phyloP scores from a whole-genome alignment of 2,329 filamentous ascomycete genomes.

The Chalaropsis ovoidea region DNA sequence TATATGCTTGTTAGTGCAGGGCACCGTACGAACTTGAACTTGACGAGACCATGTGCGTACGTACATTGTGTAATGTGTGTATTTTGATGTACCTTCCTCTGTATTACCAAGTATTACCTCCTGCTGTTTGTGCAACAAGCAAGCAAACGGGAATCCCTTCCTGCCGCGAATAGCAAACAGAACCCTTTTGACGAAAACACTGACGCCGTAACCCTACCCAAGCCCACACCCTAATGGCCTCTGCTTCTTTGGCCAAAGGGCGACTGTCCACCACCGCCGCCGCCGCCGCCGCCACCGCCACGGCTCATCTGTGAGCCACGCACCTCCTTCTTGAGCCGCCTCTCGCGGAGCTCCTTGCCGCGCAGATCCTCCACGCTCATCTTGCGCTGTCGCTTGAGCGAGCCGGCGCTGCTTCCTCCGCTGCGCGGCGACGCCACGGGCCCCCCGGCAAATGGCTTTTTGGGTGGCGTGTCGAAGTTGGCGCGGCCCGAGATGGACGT shows the following conservation, averaged over 20 bases:
- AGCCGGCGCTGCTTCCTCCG: conserved; percentile 12
- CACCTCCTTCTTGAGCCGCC: conserved; percentile 55
- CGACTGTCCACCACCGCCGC: conserved; percentile 19
- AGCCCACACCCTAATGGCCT: not conserved
- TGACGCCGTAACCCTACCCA: not conserved
- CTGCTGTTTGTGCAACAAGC: not conserved
- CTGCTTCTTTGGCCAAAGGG: conserved; percentile 11
- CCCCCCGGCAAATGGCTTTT: conserved; percentile 21
- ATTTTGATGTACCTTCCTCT: too few relatives aligned
- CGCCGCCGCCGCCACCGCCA: not conserved
- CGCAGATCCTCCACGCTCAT: conserved; percentile 14
- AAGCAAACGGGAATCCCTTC: not conserved
- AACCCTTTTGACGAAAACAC: not conserved
- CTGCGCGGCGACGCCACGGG: conserved; percentile 23
- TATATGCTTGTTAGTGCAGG: too few relatives aligned
- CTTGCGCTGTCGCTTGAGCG: conserved; percentile 17
- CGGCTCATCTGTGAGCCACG: conserved; percentile 22
- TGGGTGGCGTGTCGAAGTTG: conserved; percentile 12
- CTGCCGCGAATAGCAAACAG: not conserved
- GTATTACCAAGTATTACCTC: not conserved
- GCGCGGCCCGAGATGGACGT: conserved; percentile 23
- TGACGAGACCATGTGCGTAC: too few relatives aligned
- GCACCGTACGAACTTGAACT: too few relatives aligned
- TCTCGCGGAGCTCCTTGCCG: conserved; percentile 44
- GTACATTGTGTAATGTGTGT: too few relatives aligned